These are phyloP conservation scores for Skeletonema grethae DNA, from an alignment of 108 stramenopile genomes.

Conservation along the genomic window DNA sequence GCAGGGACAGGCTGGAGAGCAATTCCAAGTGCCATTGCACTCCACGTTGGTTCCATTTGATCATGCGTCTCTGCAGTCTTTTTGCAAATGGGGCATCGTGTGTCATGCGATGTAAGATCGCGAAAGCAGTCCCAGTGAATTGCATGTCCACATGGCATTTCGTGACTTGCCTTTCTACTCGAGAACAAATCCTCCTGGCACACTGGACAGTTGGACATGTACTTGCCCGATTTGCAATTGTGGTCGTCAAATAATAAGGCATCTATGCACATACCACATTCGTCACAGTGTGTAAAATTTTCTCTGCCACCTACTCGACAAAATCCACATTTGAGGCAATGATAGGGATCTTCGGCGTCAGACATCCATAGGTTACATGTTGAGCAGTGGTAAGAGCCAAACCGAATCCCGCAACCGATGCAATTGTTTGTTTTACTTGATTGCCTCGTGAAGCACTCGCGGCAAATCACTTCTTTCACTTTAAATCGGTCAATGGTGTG, in stretches of 20 bases:
- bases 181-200: conserved; percentile 91
- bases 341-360: conserved; percentile 81
- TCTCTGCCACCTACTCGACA: conserved; percentile 89
- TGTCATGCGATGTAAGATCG: conserved; percentile 73
- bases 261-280: conserved; percentile 92
- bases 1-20: conserved; percentile 82
- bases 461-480: conserved; percentile 80
- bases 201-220: conserved; percentile 90
- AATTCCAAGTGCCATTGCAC: conserved; percentile 78
- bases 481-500: conserved; percentile 85
- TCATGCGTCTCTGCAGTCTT: conserved; percentile 90
- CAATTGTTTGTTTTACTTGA: conserved; percentile 85
- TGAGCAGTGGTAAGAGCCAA: conserved; percentile 83
- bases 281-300: conserved; percentile 82
- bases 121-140: conserved; percentile 77
- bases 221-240: conserved; percentile 87
- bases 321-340: conserved; percentile 85
- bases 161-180: conserved; percentile 61
- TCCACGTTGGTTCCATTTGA: conserved; percentile 84
- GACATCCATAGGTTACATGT: conserved; percentile 91
- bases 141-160: conserved; percentile 56
- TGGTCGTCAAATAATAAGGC: conserved; percentile 78
- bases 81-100: conserved; percentile 87
- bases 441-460: conserved; percentile 79
- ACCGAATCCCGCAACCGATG: conserved; percentile 68